These are phyloP conservation scores for Zizania palustris DNA, from an alignment of 202 grass and related monocot genomes.

Conservation along the genomic window DNA sequence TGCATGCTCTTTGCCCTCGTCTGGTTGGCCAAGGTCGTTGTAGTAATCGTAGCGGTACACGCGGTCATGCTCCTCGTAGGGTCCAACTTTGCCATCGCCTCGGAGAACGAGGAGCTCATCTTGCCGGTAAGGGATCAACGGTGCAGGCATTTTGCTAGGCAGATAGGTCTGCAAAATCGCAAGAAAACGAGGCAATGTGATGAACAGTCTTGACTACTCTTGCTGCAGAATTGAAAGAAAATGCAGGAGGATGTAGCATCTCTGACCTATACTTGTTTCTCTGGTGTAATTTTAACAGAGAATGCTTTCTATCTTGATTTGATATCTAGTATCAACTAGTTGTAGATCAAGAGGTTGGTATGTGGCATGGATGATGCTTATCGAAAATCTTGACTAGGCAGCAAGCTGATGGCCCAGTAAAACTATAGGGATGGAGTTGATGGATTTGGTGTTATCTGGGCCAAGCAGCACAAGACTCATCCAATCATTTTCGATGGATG, in stretches of 20 bases:
- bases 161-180: conserved; percentile 67
- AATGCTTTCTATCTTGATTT: not conserved
- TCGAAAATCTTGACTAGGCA: conserved; percentile 8
- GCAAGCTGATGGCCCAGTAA: not conserved
- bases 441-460: too few species aligned
- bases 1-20: conserved; percentile 35
- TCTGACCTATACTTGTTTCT: not conserved
- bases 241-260: not conserved
- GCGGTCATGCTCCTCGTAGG: conserved; percentile 66
- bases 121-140: conserved; percentile 55
- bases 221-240: not conserved
- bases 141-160: conserved; percentile 67
- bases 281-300: not conserved
- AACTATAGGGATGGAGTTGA: too few species aligned
- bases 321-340: not conserved
- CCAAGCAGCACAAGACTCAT: too few species aligned
- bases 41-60: conserved; percentile 81
- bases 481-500: too few species aligned
- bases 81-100: conserved; percentile 52
- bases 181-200: conserved; percentile 4
- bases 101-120: conserved; percentile 68
- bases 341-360: conserved; percentile 15
- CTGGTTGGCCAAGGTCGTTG: conserved; percentile 77
- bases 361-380: not conserved
- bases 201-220: not conserved